phyloP scores from a whole-genome alignment of 179 eudicot species.

The Gypsophila paniculata region DNA sequence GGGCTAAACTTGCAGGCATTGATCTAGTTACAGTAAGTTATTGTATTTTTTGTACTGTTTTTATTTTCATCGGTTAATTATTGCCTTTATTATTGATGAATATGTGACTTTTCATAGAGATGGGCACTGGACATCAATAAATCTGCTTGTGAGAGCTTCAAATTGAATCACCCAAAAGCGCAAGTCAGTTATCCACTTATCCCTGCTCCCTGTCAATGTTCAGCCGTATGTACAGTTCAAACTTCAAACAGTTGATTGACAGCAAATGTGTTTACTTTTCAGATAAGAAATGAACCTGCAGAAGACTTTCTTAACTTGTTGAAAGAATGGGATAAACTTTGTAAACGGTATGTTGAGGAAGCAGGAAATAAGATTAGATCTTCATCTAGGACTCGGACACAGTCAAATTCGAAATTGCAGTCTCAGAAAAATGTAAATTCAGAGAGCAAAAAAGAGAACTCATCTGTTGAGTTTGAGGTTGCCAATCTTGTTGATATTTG shows the following conservation, averaged over 20 bases:
- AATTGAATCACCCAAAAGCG: constrained; percentile 81
- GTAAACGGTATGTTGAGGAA: constrained; percentile 44
- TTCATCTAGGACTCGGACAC: constrained; percentile 27
- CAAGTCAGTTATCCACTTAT: constrained; percentile 42
- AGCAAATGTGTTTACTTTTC: constrained; percentile 14
- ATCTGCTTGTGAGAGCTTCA: constrained; percentile 88
- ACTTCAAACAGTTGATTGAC: constrained; percentile 4
- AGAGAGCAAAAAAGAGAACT: constrained; percentile 17
- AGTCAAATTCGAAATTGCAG: constrained; percentile 11
- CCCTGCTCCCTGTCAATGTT: constrained; percentile 11
- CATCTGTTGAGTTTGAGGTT: constrained; percentile 63
- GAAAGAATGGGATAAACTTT: constrained; percentile 81
- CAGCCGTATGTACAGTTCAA: neutral
- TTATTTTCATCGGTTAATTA: neutral
- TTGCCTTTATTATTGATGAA: constrained; percentile 9
- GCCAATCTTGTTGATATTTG: constrained; percentile 63
- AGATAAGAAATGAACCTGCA: constrained; percentile 81
- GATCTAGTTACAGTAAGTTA: constrained; percentile 65
- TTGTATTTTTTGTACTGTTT: neutral
- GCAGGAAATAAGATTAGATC: constrained; percentile 32
- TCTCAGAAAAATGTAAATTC: constrained; percentile 17
- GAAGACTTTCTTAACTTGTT: constrained; percentile 78
- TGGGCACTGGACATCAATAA: constrained; percentile 79
- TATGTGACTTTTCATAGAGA: constrained; percentile 39
- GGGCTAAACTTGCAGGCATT: constrained; percentile 77